phyloP scores from a whole-genome alignment of 108 stramenopile genomes.

The Skeletonema costatum region DNA sequence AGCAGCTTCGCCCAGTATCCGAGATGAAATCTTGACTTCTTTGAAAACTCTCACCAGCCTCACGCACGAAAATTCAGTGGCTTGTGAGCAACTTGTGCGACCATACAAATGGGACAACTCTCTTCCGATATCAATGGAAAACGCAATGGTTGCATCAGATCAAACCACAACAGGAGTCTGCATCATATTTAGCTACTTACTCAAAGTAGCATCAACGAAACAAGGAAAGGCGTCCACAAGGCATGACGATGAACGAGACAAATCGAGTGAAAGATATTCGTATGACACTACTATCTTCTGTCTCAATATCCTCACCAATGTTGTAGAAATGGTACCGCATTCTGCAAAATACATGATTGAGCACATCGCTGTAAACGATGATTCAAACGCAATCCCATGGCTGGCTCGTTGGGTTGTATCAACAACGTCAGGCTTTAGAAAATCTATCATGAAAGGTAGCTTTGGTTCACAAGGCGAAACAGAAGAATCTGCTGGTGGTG shows the following conservation, averaged over 20 bases:
- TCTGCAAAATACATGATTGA: slow-evolving; percentile 22
- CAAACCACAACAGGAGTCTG: slow-evolving; percentile 20
- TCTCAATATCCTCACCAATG: slow-evolving; percentile 80
- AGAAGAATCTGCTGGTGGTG: slow-evolving; percentile 18
- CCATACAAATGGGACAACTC: slow-evolving; percentile 1
- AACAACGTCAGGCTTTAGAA: slow-evolving; percentile 64
- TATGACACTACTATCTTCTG: slow-evolving; percentile 74
- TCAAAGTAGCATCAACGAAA: slow-evolving; percentile 6
- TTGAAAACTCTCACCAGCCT: slow-evolving; percentile 78
- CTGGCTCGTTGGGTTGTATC: slow-evolving; percentile 63
- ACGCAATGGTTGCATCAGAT: neutral
- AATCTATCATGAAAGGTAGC: slow-evolving; percentile 56
- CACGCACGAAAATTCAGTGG: slow-evolving; percentile 73
- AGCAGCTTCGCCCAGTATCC: slow-evolving; percentile 8
- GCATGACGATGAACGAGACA: slow-evolving; percentile 16
- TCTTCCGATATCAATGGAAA: neutral
- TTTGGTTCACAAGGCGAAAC: slow-evolving; percentile 42
- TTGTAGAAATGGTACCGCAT: slow-evolving; percentile 57
- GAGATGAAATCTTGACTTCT: slow-evolving; percentile 36
- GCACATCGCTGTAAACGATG: slow-evolving; percentile 3
- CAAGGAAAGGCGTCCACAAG: neutral
- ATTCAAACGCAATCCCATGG: slow-evolving; percentile 58
- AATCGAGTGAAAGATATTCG: slow-evolving; percentile 28
- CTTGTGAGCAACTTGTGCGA: slow-evolving; percentile 57
- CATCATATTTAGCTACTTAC: slow-evolving; percentile 30